phyloP scores from a whole-genome alignment of 768 basidiomycete species.

The Floccularia luteovirens region DNA sequence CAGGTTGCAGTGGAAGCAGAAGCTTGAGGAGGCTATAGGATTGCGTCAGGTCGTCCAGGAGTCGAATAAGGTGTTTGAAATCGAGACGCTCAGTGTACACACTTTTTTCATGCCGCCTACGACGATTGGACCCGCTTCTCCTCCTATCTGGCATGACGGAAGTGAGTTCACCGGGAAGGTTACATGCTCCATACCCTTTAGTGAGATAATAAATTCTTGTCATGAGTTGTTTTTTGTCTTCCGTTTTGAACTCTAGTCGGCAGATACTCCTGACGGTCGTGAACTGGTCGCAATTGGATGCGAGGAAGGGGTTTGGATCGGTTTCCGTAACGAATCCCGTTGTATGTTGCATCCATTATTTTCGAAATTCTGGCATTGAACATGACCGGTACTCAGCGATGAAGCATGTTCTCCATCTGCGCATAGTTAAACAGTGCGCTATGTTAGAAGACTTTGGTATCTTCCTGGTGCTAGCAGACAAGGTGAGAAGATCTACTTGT shows the following conservation, averaged over 20 bases:
- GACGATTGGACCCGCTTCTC: constrained; percentile 29
- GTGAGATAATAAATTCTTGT: constrained; percentile 32
- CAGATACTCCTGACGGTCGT: constrained; percentile 79
- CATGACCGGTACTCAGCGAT: constrained; percentile 48
- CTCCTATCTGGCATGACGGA: constrained; percentile 66
- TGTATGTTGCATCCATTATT: constrained; percentile 58
- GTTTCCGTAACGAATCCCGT: constrained; percentile 78
- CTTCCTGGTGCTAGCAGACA: constrained; percentile 91
- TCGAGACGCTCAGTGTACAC: constrained; percentile 81
- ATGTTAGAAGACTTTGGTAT: constrained; percentile 96
- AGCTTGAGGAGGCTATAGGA: constrained; percentile 85
- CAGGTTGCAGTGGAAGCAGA: constrained; percentile 82
- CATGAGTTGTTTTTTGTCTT: too few species aligned
- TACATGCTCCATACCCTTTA: constrained; percentile 92
- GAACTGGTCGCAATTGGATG: constrained; percentile 85
- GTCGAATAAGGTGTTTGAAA: constrained; percentile 91
- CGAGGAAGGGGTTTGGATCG: constrained; percentile 93
- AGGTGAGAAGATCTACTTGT: constrained; percentile 47
- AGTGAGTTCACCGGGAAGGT: constrained; percentile 74
- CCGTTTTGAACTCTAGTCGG: neutral
- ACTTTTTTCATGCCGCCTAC: constrained; percentile 75
- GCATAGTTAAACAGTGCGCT: constrained; percentile 89
- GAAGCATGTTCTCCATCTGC: constrained; percentile 87
- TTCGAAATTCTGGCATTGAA: neutral
- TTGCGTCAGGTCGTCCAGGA: constrained; percentile 85